Conservation (phyloP, 2,329 filamentous ascomycete genomes). For the Calonectria pseudoturangicola region DNA sequence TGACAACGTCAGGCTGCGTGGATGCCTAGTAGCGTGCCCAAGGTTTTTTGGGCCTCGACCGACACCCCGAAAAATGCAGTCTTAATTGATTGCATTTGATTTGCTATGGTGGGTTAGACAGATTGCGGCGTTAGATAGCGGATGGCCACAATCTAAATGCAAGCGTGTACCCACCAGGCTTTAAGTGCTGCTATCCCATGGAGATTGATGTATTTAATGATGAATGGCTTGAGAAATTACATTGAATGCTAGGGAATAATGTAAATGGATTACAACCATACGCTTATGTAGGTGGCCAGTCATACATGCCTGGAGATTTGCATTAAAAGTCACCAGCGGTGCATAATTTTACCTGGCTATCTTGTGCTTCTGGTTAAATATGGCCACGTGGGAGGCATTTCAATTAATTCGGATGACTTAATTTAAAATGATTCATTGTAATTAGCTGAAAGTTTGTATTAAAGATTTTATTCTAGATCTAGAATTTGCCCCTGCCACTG, state of each 20-base stretch:
- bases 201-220: background rate
- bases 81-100: background rate
- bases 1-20: conserved; percentile 3
- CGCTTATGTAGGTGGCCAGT: background rate
- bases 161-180: background rate
- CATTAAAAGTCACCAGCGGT: no score
- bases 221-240: background rate
- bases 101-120: background rate
- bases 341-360: no score
- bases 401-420: background rate
- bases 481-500: background rate
- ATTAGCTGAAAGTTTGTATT: background rate
- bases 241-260: background rate
- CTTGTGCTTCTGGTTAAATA: no score
- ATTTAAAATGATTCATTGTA: background rate
- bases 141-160: background rate
- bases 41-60: conserved; percentile 6
- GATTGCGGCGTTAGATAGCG: background rate
- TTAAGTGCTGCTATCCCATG: background rate
- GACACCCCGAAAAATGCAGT: background rate
- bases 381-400: no score
- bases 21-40: conserved; percentile 17
- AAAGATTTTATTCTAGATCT: background rate
- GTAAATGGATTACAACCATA: background rate
- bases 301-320: no score